Evolutionary conservation across 768 basidiomycete species (phyloP), one percentile per base, ranked within the genome.

Genomic region (Amanita exitialis): DNA sequence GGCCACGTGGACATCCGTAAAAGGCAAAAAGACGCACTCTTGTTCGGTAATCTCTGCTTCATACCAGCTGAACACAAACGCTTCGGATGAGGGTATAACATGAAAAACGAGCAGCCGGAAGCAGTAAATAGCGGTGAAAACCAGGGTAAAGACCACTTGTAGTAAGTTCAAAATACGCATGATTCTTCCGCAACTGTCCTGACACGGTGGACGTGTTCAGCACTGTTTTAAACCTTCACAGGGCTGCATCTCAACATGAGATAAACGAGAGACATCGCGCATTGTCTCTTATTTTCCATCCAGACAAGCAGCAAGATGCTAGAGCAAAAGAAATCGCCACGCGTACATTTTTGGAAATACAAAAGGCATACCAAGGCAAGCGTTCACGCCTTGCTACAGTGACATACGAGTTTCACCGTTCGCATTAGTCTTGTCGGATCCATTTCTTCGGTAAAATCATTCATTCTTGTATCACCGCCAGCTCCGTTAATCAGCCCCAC

Each of bases 331-430:
- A 67, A 44, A 72, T 77, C 1, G 88, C 90, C 0, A 76, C 80
- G 21, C 71, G 74, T 28, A 77, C 76, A 45, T 91, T 92, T 55
- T 72, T 84, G 15, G 79, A 83, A 62, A 75, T 93, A 18, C 87
- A 90, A 56, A 83, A 83, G 56, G 89, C 90, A 10, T 91, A 91
- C 62, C 81, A 91, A 76, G 78, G 86, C 83, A 58, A 47, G 71
- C 53, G 3, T 32, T 39, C 13, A 7, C n/a, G 32, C 20, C 13
- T 37, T 21, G 25, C 18, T 32, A 16, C 16, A 27, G 42, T 10
- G 44, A 41, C 44, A 41, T 54, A 47, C 43, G 25, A 7, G 35
- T 51, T 52, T 37, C 27, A 42, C 34, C 8, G 7, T 44, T 3
- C n/a, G 6, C 8, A 47, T 56, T 59, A 82, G 82, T 90, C 20